Conservation (phyloP, 805 yeast genomes). For the Sungouiozyma intestinalis region DNA sequence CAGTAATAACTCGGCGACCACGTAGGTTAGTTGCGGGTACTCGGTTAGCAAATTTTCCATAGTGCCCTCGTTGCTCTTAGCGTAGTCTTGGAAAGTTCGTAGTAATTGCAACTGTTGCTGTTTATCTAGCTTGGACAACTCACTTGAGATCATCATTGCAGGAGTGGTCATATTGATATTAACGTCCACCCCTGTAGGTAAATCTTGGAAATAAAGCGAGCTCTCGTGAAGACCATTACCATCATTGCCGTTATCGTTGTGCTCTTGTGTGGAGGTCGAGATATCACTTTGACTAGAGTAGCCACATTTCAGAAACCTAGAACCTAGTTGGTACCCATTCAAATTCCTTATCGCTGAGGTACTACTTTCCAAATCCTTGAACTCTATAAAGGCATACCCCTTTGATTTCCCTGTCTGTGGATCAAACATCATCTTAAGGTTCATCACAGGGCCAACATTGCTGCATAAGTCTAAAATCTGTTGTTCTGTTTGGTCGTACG, state of each 20-base stretch:
- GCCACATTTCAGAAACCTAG: slow-evolving; percentile 62
- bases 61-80: slow-evolving; percentile 43
- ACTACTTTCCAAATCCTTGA: slow-evolving; percentile 75
- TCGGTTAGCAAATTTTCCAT: slow-evolving; percentile 51
- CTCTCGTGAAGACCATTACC: slow-evolving; percentile 6
- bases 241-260: neutral
- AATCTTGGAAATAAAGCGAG: slow-evolving; percentile 31
- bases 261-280: slow-evolving; percentile 2
- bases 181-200: slow-evolving; percentile 46
- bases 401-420: slow-evolving; percentile 82
- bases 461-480: slow-evolving; percentile 79
- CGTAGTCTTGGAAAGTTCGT: slow-evolving; percentile 39
- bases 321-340: slow-evolving; percentile 67
- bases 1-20: slow-evolving; percentile 64
- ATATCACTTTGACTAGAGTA: slow-evolving; percentile 47
- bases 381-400: slow-evolving; percentile 84
- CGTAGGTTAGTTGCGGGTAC: slow-evolving; percentile 76
- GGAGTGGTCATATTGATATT: slow-evolving; percentile 30
- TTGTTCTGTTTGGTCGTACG: slow-evolving; percentile 89
- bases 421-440: slow-evolving; percentile 70
- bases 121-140: slow-evolving; percentile 16
- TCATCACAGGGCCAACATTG: slow-evolving; percentile 80
- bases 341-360: slow-evolving; percentile 83
- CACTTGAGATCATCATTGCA: slow-evolving; percentile 30
- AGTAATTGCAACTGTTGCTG: slow-evolving; percentile 21